Evolutionary conservation across 495 filamentous ascomycete species (phyloP), one percentile per base, ranked within the genome.

Genomic region (Emericellopsis terricola): DNA sequence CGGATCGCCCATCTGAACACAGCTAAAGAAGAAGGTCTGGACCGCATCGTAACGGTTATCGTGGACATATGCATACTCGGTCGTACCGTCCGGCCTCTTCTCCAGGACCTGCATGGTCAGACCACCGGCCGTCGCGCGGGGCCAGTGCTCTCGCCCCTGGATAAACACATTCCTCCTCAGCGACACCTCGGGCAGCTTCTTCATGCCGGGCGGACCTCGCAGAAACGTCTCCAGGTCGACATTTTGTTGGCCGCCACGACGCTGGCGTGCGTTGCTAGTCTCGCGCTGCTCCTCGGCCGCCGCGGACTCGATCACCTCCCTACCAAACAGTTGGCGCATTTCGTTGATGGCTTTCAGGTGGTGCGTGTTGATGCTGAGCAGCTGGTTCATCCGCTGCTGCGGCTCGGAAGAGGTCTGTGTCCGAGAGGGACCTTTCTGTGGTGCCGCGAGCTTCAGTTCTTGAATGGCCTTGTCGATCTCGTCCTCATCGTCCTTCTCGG

Each of bases 271-370:
- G 23, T 26, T 26, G 38, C 36, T 40, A 46, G 39, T 46, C 38
- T 19, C 46, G 41, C 37, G 43, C 50, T 38, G 67, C 45, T 73
- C 64, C 16, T 67, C 69, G 17, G 64, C 55, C 18, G 69, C 60
- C 11, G 71, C 69, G 13, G 67, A 65, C 29, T 81, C 71, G 36
- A 89, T 57, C 8, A 79, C 78, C 18, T 78, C 71, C 36, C 76
- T 76, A 0, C 89, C 89, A 55, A 99, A 99, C 2, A 99, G 56
- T 39, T 71, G 74, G 28, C 81, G 77, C 85, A 99, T 94, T 55
- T 99, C 89, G 43, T 93, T 91, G 4, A 69, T 64, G 10, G 79
- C 79, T 48, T 91, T 92, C 8, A 99, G 68, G 41, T 80, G 71
- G 39, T 76, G 68, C 1, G 78, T 68, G 29, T 89, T 84, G 36